Percentiles rank a stretch among this genome's conserved stretches.
These are phyloP conservation scores for Saitozyma sp. DNA, from an alignment of 768 basidiomycete species.

Conservation along the genomic window DNA sequence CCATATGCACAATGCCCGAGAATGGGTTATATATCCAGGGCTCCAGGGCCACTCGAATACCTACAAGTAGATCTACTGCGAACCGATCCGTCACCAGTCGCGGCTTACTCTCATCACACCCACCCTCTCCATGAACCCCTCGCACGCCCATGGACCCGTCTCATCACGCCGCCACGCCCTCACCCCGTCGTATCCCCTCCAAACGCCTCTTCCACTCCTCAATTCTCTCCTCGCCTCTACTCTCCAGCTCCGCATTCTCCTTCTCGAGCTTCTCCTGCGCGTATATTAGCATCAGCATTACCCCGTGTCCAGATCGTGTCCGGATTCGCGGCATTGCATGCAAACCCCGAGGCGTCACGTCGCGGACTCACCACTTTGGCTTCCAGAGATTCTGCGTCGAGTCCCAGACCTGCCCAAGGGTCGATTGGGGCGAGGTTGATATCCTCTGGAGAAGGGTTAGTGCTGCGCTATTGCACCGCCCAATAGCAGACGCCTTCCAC, in stretches of 20 bases:
- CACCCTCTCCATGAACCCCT: too few species aligned
- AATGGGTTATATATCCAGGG: too few species aligned
- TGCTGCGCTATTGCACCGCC: background rate
- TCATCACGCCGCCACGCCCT: too few species aligned
- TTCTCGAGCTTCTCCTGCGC: constrained; percentile 28
- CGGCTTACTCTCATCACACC: too few species aligned
- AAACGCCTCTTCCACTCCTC: constrained; percentile 10
- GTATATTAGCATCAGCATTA: background rate
- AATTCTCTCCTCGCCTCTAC: constrained; percentile 3
- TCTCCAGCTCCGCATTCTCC: constrained; percentile 31
- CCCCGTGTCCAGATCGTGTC: background rate
- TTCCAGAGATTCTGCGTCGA: constrained; percentile 36
- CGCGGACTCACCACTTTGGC: constrained; percentile 39
- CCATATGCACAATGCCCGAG: too few species aligned
- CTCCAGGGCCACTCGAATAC: too few species aligned
- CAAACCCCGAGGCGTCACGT: too few species aligned
- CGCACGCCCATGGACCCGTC: too few species aligned
- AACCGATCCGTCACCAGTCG: too few species aligned
- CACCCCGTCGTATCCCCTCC: background rate
- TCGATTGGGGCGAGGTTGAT: constrained; percentile 28
- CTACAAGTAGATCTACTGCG: too few species aligned
- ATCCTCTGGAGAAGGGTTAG: constrained; percentile 26
- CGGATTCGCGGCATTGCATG: too few species aligned
- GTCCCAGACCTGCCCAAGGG: constrained; percentile 40
- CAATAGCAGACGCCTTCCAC: too few species aligned